These are phyloP conservation scores for Mucor velutinosus DNA, from an alignment of 371 early-diverging fungal genomes.

Conservation along the genomic window DNA sequence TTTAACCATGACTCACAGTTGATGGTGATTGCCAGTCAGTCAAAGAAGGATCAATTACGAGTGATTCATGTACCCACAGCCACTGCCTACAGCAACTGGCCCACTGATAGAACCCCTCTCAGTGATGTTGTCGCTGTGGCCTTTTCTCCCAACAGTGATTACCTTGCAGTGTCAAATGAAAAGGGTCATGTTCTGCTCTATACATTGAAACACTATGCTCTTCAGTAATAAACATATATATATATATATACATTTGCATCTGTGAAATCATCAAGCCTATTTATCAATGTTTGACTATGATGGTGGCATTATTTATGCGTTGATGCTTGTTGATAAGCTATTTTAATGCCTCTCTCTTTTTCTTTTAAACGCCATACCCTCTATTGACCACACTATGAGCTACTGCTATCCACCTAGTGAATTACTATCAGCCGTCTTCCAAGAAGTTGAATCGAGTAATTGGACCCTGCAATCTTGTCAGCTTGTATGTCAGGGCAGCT, in stretches of 20 bases:
- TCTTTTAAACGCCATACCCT: no score
- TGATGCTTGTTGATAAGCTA: no score
- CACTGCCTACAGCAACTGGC: conserved; percentile 91
- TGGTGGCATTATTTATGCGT: no score
- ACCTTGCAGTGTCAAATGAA: conserved; percentile 87
- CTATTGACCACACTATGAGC: no score
- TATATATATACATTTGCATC: not conserved
- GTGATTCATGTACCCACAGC: conserved; percentile 79
- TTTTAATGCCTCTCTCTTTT: no score
- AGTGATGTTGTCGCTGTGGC: conserved; percentile 71
- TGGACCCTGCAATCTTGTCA: no score
- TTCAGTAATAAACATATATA: conserved; percentile 17
- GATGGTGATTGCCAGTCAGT: conserved; percentile 72
- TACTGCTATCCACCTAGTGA: no score
- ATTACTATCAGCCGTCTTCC: no score
- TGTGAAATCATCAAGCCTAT: no score
- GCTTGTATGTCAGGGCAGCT: no score
- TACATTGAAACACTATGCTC: conserved; percentile 69
- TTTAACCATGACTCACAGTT: conserved; percentile 89
- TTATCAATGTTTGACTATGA: no score
- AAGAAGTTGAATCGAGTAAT: no score
- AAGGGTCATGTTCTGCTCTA: conserved; percentile 87
- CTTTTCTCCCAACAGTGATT: conserved; percentile 90
- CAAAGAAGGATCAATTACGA: conserved; percentile 75
- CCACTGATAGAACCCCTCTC: conserved; percentile 79